Conservation (phyloP, 2,329 filamentous ascomycete species). For the Cryphonectria nitschkei region DNA sequence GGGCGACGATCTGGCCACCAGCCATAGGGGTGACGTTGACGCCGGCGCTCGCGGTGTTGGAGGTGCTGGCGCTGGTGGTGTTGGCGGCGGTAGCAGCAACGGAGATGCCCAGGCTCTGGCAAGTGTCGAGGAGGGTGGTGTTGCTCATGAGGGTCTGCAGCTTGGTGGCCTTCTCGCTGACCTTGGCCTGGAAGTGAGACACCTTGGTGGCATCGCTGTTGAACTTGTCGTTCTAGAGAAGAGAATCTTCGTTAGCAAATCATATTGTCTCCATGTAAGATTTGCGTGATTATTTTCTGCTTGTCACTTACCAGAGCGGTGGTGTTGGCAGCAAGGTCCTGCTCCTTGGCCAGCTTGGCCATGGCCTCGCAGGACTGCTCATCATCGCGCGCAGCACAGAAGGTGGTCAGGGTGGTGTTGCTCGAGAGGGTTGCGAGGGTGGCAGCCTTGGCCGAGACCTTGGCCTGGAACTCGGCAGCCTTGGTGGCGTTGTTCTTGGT, state of each 20-base stretch:
- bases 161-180: slow-evolving; percentile 34
- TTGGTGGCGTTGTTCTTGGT: slow-evolving; percentile 39
- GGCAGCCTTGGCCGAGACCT: slow-evolving; percentile 30
- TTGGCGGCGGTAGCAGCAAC: slow-evolving; percentile 10
- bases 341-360: slow-evolving; percentile 30
- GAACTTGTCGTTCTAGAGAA: slow-evolving; percentile 36
- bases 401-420: slow-evolving; percentile 34
- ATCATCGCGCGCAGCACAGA: slow-evolving; percentile 33
- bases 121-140: slow-evolving; percentile 38
- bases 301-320: slow-evolving; percentile 34
- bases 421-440: slow-evolving; percentile 33
- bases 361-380: slow-evolving; percentile 30
- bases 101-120: slow-evolving; percentile 26
- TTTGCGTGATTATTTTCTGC: too few relatives aligned
- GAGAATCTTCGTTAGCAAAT: not conserved
- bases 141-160: slow-evolving; percentile 40
- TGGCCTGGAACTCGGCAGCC: slow-evolving; percentile 35
- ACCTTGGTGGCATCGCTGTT: slow-evolving; percentile 42
- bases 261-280: not conserved
- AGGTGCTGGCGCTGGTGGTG: not conserved
- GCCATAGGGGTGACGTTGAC: slow-evolving; percentile 14
- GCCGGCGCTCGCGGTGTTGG: slow-evolving; percentile 17
- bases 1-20: slow-evolving; percentile 20
- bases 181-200: slow-evolving; percentile 40
- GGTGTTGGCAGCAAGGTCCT: slow-evolving; percentile 36